Evolutionary conservation across 768 basidiomycete genomes (phyloP).

Genomic region (Suillus spraguei): DNA sequence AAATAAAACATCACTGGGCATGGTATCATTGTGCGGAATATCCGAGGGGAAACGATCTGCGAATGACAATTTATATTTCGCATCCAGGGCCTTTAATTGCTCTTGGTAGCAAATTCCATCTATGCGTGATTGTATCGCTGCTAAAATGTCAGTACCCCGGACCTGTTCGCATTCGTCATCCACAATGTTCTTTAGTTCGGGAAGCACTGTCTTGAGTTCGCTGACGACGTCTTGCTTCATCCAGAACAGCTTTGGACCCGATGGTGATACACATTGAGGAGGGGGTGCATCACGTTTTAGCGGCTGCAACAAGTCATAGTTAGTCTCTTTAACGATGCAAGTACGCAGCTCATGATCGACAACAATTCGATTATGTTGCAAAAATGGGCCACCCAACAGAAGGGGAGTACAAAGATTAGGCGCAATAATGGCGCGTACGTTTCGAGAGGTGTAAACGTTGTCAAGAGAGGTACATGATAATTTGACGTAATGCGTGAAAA

Average conservation of each 20-base stretch:
- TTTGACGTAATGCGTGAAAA: not conserved
- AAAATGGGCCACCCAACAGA: accelerated
- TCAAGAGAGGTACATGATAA: not conserved
- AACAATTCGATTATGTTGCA: not conserved
- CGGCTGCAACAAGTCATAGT: conserved; percentile 17
- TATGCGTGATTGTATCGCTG: no score
- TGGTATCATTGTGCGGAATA: conserved; percentile 25
- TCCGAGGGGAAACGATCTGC: conserved; percentile 23
- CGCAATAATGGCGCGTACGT: not conserved
- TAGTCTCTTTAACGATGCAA: not conserved
- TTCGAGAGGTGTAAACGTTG: not conserved
- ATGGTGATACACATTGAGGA: no score
- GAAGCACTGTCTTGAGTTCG: not conserved
- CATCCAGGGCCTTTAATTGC: no score
- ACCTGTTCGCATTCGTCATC: no score
- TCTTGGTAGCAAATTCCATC: no score
- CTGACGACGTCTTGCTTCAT: not conserved
- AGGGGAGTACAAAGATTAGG: not conserved
- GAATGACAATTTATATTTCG: no score
- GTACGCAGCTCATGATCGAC: not conserved
- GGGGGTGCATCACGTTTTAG: no score
- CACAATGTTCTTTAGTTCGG: no score
- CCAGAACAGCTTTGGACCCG: not conserved
- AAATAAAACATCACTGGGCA: conserved; percentile 27
- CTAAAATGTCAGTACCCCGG: no score